A percentile compares a stretch with the other conserved stretches of the same genome.
Evolutionary conservation across 805 yeast genomes (phyloP).

Genomic region (Saturnispora zaruensis): DNA sequence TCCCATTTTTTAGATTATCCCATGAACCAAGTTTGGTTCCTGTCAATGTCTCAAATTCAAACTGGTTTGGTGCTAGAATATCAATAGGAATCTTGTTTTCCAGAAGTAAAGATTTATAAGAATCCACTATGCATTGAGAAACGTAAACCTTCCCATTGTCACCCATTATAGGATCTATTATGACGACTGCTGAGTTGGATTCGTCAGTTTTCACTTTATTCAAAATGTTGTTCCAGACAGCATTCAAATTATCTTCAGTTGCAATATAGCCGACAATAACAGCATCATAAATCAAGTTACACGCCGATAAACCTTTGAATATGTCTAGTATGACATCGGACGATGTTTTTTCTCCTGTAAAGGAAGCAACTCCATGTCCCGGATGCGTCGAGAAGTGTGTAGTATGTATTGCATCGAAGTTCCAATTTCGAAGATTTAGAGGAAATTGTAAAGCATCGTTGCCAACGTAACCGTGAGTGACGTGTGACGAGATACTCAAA

Average conservation of each 20-base stretch:
- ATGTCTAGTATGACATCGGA: constrained; percentile 41
- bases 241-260: constrained; percentile 43
- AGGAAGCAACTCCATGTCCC: constrained; percentile 55
- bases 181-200: constrained; percentile 36
- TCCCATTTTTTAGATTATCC: constrained; percentile 30
- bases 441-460: constrained; percentile 89
- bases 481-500: constrained; percentile 77
- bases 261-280: constrained; percentile 79
- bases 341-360: constrained; percentile 48
- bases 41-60: constrained; percentile 58
- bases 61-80: constrained; percentile 64
- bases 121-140: constrained; percentile 42
- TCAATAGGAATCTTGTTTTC: constrained; percentile 27
- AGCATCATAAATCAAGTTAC: constrained; percentile 49
- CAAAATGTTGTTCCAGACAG: constrained; percentile 31
- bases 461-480: constrained; percentile 93
- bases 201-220: constrained; percentile 14
- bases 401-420: constrained; percentile 82
- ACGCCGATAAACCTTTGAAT: constrained; percentile 45
- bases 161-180: constrained; percentile 88
- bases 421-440: constrained; percentile 80
- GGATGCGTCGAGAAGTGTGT: constrained; percentile 90
- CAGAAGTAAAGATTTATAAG: constrained; percentile 44
- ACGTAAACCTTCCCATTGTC: constrained; percentile 84
- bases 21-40: constrained; percentile 35